phyloP scores from a whole-genome alignment of 176 grass and related monocot genomes.

The Cenchrus americanus region DNA sequence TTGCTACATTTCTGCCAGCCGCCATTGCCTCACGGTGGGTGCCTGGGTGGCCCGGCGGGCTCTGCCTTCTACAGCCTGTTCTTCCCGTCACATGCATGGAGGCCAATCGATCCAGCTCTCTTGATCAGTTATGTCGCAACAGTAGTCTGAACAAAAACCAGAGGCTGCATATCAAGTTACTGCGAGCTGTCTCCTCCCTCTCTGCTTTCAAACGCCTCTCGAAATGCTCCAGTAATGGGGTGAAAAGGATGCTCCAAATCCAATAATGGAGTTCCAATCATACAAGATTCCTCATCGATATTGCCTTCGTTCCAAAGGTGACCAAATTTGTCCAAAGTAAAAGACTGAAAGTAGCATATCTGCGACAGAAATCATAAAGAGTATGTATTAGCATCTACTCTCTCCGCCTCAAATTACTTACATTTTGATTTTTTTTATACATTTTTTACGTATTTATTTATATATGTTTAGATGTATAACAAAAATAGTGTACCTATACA shows the following conservation, averaged over 20 bases:
- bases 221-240: neutral
- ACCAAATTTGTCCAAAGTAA: too few relatives aligned
- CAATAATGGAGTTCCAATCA: constrained; percentile 1
- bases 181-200: neutral
- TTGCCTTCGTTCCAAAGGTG: neutral
- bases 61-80: neutral
- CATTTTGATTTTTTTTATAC: too few relatives aligned
- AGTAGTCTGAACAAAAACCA: neutral
- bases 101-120: constrained; percentile 15
- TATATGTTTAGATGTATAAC: too few relatives aligned
- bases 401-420: too few relatives aligned
- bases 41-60: neutral
- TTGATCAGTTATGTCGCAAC: neutral
- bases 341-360: too few relatives aligned
- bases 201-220: neutral
- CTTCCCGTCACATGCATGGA: neutral
- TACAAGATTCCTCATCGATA: neutral
- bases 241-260: too few relatives aligned
- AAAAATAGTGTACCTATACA: too few relatives aligned
- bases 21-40: neutral
- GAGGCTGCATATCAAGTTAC: neutral
- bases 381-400: too few relatives aligned
- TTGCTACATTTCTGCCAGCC: neutral
- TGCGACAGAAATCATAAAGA: too few relatives aligned
- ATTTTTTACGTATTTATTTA: too few relatives aligned